These are phyloP conservation scores for Eimeria brunetti DNA, from an alignment of 169 alveolate species.

Conservation along the genomic window DNA sequence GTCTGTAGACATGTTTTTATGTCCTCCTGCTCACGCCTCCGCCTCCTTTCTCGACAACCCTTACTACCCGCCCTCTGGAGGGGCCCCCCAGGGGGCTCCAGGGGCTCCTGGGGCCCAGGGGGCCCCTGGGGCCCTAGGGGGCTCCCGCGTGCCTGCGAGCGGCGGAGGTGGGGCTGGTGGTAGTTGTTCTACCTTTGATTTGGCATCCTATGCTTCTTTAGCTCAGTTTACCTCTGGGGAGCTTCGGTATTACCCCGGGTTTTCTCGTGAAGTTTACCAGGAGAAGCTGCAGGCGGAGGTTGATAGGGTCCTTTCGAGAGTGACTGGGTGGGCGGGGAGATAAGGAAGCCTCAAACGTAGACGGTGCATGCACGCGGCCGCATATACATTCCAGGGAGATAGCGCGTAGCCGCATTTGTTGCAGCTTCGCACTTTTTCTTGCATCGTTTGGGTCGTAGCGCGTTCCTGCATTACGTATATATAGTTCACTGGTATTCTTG, in stretches of 20 bases:
- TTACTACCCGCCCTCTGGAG: not conserved
- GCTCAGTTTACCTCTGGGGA: constrained; percentile 92
- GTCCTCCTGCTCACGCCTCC: constrained; percentile 81
- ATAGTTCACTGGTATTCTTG: too few species aligned
- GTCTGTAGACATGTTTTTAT: constrained; percentile 85
- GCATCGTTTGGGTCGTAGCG: too few species aligned
- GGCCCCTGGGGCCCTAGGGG: not conserved
- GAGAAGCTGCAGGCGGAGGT: constrained; percentile 91
- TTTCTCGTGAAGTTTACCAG: constrained; percentile 84
- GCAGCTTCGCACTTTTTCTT: not conserved
- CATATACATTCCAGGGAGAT: not conserved
- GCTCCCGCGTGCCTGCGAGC: not conserved
- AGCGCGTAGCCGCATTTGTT: not conserved
- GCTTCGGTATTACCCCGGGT: constrained; percentile 86
- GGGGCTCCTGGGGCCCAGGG: too few species aligned
- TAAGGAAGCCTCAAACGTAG: constrained; percentile 6
- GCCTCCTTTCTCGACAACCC: constrained; percentile 76
- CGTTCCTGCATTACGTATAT: too few species aligned
- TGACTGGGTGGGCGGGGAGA: constrained; percentile 84
- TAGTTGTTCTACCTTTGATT: constrained; percentile 65
- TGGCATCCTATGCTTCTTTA: constrained; percentile 87
- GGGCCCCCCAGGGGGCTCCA: not conserved
- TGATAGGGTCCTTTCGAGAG: constrained; percentile 90
- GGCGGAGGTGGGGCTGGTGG: constrained; percentile 38
- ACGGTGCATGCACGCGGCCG: not conserved